A percentile compares a stretch with the other conserved stretches of the same genome.
phyloP scores from a whole-genome alignment of 2,329 filamentous ascomycete species.

The Nothopassalora personata region DNA sequence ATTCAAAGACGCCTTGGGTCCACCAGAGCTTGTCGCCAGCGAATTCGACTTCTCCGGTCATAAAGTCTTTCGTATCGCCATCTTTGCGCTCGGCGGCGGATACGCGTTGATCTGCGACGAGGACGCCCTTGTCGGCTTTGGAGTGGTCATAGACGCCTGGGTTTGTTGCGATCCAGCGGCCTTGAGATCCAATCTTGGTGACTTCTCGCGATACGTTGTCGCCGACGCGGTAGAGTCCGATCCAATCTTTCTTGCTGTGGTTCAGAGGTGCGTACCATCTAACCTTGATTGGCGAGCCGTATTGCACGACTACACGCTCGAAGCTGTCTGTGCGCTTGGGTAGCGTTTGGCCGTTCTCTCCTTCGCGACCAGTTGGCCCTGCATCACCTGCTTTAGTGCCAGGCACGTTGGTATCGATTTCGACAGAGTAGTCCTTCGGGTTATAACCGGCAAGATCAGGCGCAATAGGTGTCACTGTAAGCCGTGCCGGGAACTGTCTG shows the following conservation, averaged over 20 bases:
- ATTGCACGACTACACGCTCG: conserved; percentile 76
- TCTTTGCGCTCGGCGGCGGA: conserved; percentile 40
- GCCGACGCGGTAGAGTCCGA: conserved; percentile 91
- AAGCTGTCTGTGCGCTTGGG: conserved; percentile 56
- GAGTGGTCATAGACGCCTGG: conserved; percentile 69
- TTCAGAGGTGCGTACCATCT: conserved; percentile 84
- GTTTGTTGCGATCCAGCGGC: conserved; percentile 82
- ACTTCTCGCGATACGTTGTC: conserved; percentile 83
- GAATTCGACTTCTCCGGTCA: conserved; percentile 79
- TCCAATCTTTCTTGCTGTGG: conserved; percentile 89
- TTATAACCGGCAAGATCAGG: conserved; percentile 76
- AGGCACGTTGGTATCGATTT: conserved; percentile 60
- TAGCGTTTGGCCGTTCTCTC: conserved; percentile 61
- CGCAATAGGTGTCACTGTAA: conserved; percentile 74
- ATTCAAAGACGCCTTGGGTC: conserved; percentile 93
- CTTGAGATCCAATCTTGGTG: conserved; percentile 78
- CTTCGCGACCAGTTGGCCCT: conserved; percentile 65
- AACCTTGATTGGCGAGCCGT: conserved; percentile 82
- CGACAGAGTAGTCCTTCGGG: conserved; percentile 71
- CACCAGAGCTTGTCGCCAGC: conserved; percentile 93
- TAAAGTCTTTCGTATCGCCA: conserved; percentile 53
- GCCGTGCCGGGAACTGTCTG: conserved; percentile 79
- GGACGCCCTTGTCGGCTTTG: conserved; percentile 69
- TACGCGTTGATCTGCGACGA: conserved; percentile 61
- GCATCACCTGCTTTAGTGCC: conserved; percentile 36